phyloP scores from a whole-genome alignment of 352 stramenopile genomes.

The Peronospora belbahrii region DNA sequence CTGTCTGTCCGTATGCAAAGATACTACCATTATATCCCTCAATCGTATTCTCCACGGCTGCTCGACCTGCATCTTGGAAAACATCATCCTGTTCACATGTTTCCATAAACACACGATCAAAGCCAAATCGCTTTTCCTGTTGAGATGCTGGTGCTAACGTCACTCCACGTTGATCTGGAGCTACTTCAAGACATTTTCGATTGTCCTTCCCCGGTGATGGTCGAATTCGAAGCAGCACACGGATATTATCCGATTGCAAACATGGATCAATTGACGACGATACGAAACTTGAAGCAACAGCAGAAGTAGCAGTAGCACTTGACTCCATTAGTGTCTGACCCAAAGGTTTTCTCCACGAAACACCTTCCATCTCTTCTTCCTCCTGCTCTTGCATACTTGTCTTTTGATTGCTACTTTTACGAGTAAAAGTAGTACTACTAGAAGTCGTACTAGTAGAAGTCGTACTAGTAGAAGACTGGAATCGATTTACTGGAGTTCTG shows the following conservation, averaged over 20 bases:
- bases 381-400: conserved; percentile 11
- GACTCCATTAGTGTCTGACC: neutral
- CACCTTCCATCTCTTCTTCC: neutral
- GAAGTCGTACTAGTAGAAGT: too few species aligned
- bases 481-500: conserved; percentile 12
- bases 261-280: neutral
- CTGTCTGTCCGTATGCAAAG: conserved; percentile 87
- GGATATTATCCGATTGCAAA: conserved; percentile 51
- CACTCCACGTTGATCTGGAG: conserved; percentile 48
- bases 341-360: neutral
- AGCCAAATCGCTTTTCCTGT: conserved; percentile 80
- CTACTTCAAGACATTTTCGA: conserved; percentile 49
- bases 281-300: conserved; percentile 6
- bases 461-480: conserved; percentile 21
- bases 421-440: too few species aligned
- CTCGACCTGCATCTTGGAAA: conserved; percentile 64
- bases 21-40: conserved; percentile 86
- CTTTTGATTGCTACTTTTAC: neutral
- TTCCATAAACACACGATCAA: conserved; percentile 74
- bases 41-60: conserved; percentile 76
- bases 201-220: conserved; percentile 17
- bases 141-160: conserved; percentile 45
- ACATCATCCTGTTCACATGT: conserved; percentile 70
- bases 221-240: conserved; percentile 60
- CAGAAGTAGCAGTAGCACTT: neutral